Conservation (phyloP, 129 eudicot species). For the Silybum marianum region DNA sequence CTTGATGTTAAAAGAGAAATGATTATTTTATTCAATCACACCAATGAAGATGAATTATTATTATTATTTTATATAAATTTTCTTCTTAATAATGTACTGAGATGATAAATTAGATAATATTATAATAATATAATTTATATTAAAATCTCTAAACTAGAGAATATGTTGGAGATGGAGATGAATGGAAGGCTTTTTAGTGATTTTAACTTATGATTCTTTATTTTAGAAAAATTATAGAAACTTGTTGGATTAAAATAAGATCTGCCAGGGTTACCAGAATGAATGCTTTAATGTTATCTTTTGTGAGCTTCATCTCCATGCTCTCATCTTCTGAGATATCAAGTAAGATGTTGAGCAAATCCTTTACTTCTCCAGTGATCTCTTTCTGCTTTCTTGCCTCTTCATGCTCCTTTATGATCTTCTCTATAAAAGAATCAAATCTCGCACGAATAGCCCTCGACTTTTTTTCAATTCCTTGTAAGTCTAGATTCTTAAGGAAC, state of each 20-base stretch:
- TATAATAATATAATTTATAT: no score
- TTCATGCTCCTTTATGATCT: constrained; percentile 46
- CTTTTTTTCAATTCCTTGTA: constrained; percentile 46
- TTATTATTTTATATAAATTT: no score
- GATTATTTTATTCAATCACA: no score
- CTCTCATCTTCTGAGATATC: constrained; percentile 55
- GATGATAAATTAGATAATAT: no score
- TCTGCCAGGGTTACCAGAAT: constrained; percentile 51
- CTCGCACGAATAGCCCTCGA: constrained; percentile 21
- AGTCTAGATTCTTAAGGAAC: constrained; percentile 51
- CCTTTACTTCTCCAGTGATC: constrained; percentile 26
- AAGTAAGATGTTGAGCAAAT: constrained; percentile 63
- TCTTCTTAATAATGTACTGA: no score
- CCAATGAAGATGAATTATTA: no score
- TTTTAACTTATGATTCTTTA: no score
- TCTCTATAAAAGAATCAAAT: constrained; percentile 45
- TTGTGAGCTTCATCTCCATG: constrained; percentile 43
- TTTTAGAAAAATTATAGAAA: no score
- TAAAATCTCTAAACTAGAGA: no score
- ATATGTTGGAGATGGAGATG: no score
- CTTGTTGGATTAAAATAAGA: background rate
- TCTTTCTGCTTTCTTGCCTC: constrained; percentile 29
- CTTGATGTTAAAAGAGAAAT: no score
- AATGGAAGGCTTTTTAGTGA: background rate
- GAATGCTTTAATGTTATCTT: constrained; percentile 71